Evolutionary conservation across 805 yeast genomes (phyloP), one percentile per base, ranked within the genome.

Genomic region (Yamadazyma paraphyllophila): DNA sequence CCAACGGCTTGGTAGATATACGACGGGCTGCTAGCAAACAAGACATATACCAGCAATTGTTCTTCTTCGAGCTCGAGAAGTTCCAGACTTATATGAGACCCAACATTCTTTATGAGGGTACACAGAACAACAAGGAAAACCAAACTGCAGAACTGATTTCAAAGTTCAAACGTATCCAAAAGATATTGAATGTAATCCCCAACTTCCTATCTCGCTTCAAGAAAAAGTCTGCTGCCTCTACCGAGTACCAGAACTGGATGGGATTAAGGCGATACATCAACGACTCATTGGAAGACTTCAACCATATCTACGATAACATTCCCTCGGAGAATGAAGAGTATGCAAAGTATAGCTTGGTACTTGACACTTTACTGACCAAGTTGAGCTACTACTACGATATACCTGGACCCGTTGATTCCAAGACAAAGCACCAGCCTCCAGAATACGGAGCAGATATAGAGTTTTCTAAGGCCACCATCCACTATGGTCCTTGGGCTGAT

Each of bases 401-500:
- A 2, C 88, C 92, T 0, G 97, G 97, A 0, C 15, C 52, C 6
- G 46, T 50, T 11, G 34, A 43, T 11, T 32, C 50, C 32, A 17
- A 48, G 35, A 36, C 37, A 33, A 9, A 15, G 9, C 30, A 48
- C 7, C 37, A 32, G 11, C 16, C 43, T 17, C 76, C 76, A 0
- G 64, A 63, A 36, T 65, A 60, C 58, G 91, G 91, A 0, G 54
- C 84, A 7, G 84, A 84, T 43, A 42, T 91, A 7, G 71, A 71
- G 11, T 51, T 88, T 2, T 71, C 77, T 1, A 76, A 78, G 44
- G 81, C 89, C 0, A 82, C 87, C 0, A 66, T 89, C 1, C 84
- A 84, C 53, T 91, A 88, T 59, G 99, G 99, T 0, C 96, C 99
- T 0, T 92, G 97, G 97, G 87, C 97, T 0, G 96, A 94, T 48